phyloP scores from a whole-genome alignment of 768 basidiomycete species.

The Arthromyces matolae region DNA sequence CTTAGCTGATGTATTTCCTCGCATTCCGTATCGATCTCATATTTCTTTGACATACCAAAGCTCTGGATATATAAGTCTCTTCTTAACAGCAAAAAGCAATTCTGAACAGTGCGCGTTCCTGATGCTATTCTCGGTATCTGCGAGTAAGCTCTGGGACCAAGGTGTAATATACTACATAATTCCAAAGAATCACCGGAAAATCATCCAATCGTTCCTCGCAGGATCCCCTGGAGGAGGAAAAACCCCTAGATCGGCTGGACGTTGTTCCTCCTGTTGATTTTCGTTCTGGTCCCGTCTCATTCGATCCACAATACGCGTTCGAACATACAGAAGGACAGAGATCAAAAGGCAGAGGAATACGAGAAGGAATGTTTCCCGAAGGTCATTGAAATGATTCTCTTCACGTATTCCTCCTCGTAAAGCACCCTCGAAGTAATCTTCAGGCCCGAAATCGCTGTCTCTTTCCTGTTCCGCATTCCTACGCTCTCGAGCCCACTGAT shows the following conservation, averaged over 20 bases:
- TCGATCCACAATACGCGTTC: conserved; percentile 73
- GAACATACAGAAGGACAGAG: conserved; percentile 71
- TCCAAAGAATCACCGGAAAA: conserved; percentile 42
- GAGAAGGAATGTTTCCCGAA: conserved; percentile 76
- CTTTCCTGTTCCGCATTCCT: conserved; percentile 68
- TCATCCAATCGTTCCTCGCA: conserved; percentile 62
- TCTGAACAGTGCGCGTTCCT: not conserved
- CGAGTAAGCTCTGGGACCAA: not conserved
- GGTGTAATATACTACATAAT: conserved; percentile 17
- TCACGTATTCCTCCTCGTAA: conserved; percentile 56
- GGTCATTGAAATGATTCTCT: conserved; percentile 66
- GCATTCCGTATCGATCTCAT: too few relatives aligned
- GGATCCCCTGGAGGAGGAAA: conserved; percentile 66
- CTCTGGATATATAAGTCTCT: too few relatives aligned
- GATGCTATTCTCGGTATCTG: not conserved
- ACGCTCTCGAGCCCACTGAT: conserved; percentile 79
- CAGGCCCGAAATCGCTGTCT: conserved; percentile 73
- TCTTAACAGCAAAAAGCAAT: too few relatives aligned
- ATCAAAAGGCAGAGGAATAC: conserved; percentile 70
- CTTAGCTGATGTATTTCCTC: too few relatives aligned
- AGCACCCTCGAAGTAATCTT: conserved; percentile 77
- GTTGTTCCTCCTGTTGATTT: conserved; percentile 40
- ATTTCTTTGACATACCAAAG: too few relatives aligned
- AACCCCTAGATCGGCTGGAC: conserved; percentile 39
- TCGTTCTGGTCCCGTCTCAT: conserved; percentile 60